These are phyloP conservation scores for Tilletia caries DNA, from an alignment of 1,284 basidiomycete genomes.

Conservation along the genomic window DNA sequence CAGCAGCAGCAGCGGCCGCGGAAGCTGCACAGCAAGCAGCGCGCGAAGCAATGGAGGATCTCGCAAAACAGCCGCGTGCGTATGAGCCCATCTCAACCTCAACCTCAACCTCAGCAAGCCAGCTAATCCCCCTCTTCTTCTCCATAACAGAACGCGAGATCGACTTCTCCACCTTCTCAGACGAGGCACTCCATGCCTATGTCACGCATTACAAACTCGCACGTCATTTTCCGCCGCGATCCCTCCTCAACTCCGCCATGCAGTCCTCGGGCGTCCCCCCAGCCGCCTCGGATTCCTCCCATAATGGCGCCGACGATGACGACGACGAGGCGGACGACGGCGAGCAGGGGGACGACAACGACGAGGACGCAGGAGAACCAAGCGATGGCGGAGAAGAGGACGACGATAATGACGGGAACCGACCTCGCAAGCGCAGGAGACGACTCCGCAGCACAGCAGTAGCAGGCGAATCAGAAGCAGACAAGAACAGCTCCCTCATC, in stretches of 20 bases:
- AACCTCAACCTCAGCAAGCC: background rate
- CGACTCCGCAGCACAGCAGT: background rate
- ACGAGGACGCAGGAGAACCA: background rate
- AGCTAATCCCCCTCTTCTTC: background rate
- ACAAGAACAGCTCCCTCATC: slow-evolving; percentile 6
- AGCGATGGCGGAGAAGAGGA: background rate
- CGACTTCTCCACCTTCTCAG: slow-evolving; percentile 35
- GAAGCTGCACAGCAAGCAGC: background rate
- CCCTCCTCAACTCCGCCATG: background rate
- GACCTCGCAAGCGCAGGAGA: background rate
- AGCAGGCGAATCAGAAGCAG: background rate
- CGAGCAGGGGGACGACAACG: background rate
- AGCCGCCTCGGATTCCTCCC: slow-evolving; percentile 14
- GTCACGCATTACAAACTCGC: slow-evolving; percentile 40
- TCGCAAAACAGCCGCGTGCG: background rate
- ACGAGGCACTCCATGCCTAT: slow-evolving; percentile 37
- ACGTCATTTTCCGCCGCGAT: slow-evolving; percentile 30
- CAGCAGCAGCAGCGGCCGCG: background rate
- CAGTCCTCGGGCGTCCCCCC: background rate
- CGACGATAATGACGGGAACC: background rate
- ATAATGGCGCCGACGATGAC: slow-evolving; percentile 18
- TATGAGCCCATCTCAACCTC: background rate
- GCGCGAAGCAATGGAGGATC: slow-evolving; percentile 1
- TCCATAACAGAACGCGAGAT: slow-evolving; percentile 17
- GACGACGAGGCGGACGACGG: slow-evolving; percentile 24